phyloP scores from a whole-genome alignment of 2,329 filamentous ascomycete genomes.

The Malbranchea zuffiana region DNA sequence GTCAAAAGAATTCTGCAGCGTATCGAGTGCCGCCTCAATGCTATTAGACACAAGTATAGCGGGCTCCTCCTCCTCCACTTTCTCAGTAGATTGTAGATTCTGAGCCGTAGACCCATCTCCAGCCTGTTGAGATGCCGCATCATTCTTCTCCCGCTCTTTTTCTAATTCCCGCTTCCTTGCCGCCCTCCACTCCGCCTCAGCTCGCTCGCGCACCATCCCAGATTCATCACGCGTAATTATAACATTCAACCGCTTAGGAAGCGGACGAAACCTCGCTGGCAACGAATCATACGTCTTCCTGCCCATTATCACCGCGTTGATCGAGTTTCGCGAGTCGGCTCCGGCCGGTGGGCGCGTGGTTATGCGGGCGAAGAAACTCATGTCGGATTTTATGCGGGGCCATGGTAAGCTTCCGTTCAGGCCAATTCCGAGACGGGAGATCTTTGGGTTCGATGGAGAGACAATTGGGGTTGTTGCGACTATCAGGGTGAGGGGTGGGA shows the following conservation, averaged over 20 bases:
- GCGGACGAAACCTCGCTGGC: slow-evolving; percentile 63
- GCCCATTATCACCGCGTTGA: slow-evolving; percentile 87
- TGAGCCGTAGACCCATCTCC: slow-evolving; percentile 5
- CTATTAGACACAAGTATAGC: slow-evolving; percentile 45
- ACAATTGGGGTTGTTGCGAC: slow-evolving; percentile 65
- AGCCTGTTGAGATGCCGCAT: slow-evolving; percentile 8
- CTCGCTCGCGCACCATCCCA: slow-evolving; percentile 22
- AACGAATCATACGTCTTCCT: slow-evolving; percentile 95
- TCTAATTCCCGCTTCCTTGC: slow-evolving; percentile 20
- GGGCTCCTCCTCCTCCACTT: slow-evolving; percentile 18
- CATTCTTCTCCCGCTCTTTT: slow-evolving; percentile 17
- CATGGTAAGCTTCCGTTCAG: slow-evolving; percentile 69
- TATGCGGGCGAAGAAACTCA: slow-evolving; percentile 88
- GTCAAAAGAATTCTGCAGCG: slow-evolving; percentile 23
- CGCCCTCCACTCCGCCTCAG: slow-evolving; percentile 28
- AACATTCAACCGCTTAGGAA: slow-evolving; percentile 70
- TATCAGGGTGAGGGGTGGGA: slow-evolving; percentile 68
- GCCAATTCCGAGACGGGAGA: slow-evolving; percentile 73
- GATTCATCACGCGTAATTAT: slow-evolving; percentile 52
- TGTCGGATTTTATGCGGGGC: slow-evolving; percentile 79
- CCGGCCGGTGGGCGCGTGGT: slow-evolving; percentile 52
- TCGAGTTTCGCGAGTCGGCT: slow-evolving; percentile 11
- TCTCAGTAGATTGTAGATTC: slow-evolving; percentile 5
- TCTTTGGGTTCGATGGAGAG: slow-evolving; percentile 26
- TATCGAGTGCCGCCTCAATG: slow-evolving; percentile 46